These are phyloP conservation scores for Blastobotrys chiropterorum DNA, from an alignment of 805 yeast species.

Conservation along the genomic window DNA sequence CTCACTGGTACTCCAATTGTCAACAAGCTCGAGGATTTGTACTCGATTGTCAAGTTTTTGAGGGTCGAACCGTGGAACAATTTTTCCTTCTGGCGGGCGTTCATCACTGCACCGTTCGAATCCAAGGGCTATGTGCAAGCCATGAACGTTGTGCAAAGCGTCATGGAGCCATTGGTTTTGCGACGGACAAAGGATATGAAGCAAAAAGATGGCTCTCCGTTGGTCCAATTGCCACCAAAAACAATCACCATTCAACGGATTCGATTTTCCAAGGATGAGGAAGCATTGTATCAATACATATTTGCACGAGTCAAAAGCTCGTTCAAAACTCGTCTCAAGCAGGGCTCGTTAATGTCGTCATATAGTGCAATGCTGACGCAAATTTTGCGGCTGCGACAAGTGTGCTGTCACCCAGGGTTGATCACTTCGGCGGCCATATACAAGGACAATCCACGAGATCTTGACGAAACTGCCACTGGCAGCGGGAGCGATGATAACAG, in stretches of 20 bases:
- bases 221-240: conserved; percentile 73
- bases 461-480: conserved; percentile 12
- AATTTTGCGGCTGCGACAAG: conserved; percentile 75
- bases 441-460: conserved; percentile 11
- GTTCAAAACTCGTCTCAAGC: conserved; percentile 26
- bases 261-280: conserved; percentile 60
- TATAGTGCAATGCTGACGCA: conserved; percentile 79
- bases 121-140: conserved; percentile 65
- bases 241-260: conserved; percentile 64
- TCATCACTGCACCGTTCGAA: conserved; percentile 78
- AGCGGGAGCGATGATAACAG: conserved; percentile 11
- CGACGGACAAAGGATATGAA: conserved; percentile 85
- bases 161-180: conserved; percentile 73
- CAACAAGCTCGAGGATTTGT: conserved; percentile 80
- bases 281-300: conserved; percentile 59
- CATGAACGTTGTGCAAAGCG: conserved; percentile 74
- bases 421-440: conserved; percentile 36
- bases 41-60: conserved; percentile 66
- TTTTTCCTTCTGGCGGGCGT: conserved; percentile 79
- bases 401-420: conserved; percentile 77
- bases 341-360: conserved; percentile 63
- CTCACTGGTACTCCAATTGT: conserved; percentile 92
- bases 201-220: conserved; percentile 60
- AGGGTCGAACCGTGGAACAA: conserved; percentile 87
- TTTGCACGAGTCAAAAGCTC: conserved; percentile 55